phyloP scores from a whole-genome alignment of 441 rosid species.

The Pelargonium exstipulatum region DNA sequence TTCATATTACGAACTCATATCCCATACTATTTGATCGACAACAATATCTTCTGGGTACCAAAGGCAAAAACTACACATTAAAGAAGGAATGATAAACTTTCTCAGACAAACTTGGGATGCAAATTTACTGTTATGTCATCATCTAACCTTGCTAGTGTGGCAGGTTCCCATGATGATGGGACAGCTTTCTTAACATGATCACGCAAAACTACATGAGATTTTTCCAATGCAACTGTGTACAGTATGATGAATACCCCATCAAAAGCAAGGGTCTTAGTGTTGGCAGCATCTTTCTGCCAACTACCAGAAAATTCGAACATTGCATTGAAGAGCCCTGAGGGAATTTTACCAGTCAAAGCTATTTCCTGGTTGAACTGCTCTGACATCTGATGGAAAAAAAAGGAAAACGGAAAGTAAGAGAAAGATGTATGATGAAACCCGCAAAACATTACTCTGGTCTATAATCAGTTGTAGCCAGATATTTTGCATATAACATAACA shows the following conservation, averaged over 20 bases:
- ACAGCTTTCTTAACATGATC: constrained; percentile 81
- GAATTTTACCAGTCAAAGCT: constrained; percentile 85
- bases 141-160: constrained; percentile 73
- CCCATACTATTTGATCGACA: background rate
- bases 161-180: constrained; percentile 91
- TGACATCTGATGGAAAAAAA: constrained; percentile 57
- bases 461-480: background rate
- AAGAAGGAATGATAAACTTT: background rate
- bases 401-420: constrained; percentile 1
- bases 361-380: constrained; percentile 94
- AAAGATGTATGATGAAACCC: background rate
- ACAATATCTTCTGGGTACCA: background rate
- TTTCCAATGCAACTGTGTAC: constrained; percentile 76
- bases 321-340: constrained; percentile 82
- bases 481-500: background rate
- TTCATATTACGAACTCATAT: background rate
- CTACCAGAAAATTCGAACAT: constrained; percentile 83
- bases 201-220: constrained; percentile 66
- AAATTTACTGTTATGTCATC: background rate
- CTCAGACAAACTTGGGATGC: background rate
- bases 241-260: constrained; percentile 88
- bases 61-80: background rate
- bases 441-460: constrained; percentile 5
- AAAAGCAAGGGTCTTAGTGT: constrained; percentile 81
- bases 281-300: constrained; percentile 95